Conservation (phyloP, 495 filamentous ascomycete genomes). For the Tuber brumale region DNA sequence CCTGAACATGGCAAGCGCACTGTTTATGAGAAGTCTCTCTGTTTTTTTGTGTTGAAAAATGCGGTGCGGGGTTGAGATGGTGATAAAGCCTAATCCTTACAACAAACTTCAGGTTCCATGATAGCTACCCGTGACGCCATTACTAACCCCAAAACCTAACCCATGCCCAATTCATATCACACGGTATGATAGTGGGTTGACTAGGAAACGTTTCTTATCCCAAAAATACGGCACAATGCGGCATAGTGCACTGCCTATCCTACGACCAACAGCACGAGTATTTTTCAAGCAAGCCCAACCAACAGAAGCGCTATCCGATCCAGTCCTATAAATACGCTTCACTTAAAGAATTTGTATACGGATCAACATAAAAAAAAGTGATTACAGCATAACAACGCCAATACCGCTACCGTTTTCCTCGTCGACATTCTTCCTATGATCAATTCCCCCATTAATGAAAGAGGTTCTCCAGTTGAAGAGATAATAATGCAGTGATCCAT, state of each 20-base stretch:
- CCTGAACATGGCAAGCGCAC: not conserved
- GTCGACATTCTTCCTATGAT: constrained; percentile 67
- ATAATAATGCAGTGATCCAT: constrained; percentile 92
- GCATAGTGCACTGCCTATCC: not conserved
- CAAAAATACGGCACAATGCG: not conserved
- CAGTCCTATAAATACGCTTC: not conserved
- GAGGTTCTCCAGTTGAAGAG: constrained; percentile 90
- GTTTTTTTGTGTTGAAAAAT: not conserved
- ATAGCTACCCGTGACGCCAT: not conserved
- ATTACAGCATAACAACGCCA: constrained; percentile 75
- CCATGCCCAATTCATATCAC: not conserved
- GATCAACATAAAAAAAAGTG: not conserved
- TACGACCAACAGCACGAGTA: not conserved
- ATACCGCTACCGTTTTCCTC: constrained; percentile 71
- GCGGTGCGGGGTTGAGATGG: not conserved
- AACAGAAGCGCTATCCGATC: not conserved
- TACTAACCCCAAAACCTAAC: not conserved
- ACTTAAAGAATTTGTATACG: not conserved
- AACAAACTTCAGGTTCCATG: not conserved
- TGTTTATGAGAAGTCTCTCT: not conserved
- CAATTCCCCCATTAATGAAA: constrained; percentile 73
- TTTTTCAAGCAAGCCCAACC: not conserved
- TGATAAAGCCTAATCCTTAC: not conserved
- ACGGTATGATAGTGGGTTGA: not conserved
- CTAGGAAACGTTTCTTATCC: not conserved